phyloP scores from a whole-genome alignment of 148 eudicot species.

The Fagopyrum tataricum region DNA sequence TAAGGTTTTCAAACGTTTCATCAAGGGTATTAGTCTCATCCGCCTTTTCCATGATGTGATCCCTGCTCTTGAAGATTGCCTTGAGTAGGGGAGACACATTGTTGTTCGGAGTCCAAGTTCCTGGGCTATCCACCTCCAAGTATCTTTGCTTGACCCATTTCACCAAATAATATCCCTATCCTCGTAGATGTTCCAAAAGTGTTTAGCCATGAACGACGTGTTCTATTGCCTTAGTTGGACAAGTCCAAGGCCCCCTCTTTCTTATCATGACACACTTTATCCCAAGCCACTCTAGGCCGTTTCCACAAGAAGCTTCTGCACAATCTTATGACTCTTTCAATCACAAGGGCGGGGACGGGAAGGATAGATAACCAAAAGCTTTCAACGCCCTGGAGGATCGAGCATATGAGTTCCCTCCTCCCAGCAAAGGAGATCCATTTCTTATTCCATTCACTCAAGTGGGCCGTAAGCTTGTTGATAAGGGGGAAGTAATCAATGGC shows the following conservation, averaged over 20 bases:
- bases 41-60: neutral
- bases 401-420: neutral
- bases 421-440: neutral
- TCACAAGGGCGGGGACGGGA: neutral
- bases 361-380: neutral
- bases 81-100: neutral
- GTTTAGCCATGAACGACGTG: neutral
- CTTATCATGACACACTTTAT: neutral
- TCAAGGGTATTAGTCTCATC: too few relatives aligned
- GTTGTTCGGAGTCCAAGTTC: neutral
- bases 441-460: neutral
- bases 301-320: neutral
- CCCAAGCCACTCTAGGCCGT: neutral
- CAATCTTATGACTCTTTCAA: neutral
- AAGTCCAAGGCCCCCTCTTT: neutral
- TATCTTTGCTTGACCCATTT: neutral
- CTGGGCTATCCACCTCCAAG: neutral
- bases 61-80: neutral
- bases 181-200: neutral
- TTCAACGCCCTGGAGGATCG: neutral
- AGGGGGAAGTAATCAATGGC: neutral
- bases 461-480: neutral
- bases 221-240: neutral
- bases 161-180: neutral
- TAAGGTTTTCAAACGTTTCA: too few relatives aligned